phyloP scores from a whole-genome alignment of 2,329 filamentous ascomycete genomes.

The Rhinocladiella similis region DNA sequence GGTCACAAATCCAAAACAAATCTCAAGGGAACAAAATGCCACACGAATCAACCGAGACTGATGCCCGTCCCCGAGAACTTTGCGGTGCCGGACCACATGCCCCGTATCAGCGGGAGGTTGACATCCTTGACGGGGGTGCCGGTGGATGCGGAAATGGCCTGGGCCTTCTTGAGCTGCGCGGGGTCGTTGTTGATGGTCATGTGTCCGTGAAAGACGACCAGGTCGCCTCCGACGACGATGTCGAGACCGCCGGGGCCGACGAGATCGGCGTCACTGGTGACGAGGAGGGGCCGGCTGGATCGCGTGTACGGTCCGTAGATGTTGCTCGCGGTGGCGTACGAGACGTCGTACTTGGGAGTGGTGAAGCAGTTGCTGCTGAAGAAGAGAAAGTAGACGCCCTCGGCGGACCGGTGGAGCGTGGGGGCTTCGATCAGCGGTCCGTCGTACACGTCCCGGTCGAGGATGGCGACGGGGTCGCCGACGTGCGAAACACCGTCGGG shows the following conservation, averaged over 20 bases:
- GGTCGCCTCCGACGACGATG: conserved; percentile 25
- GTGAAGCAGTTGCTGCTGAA: conserved; percentile 63
- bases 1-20: neutral
- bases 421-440: conserved; percentile 65
- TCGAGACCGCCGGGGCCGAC: conserved; percentile 29
- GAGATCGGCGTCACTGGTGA: conserved; percentile 33
- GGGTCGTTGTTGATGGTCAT: conserved; percentile 25
- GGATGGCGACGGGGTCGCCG: conserved; percentile 56
- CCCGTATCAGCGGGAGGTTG: conserved; percentile 21
- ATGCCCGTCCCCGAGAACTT: conserved; percentile 19
- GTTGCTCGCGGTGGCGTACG: conserved; percentile 54
- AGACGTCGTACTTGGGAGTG: conserved; percentile 57
- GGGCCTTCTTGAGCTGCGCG: conserved; percentile 9
- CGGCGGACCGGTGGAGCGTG: conserved; percentile 42
- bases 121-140: conserved; percentile 15
- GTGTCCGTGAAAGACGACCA: conserved; percentile 29
- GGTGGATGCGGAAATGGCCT: conserved; percentile 7
- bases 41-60: conserved; percentile 6
- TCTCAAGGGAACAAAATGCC: neutral
- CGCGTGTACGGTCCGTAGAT: conserved; percentile 42
- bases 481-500: conserved; percentile 54
- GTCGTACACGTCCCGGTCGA: conserved; percentile 64
- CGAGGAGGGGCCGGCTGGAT: conserved; percentile 35
- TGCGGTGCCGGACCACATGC: conserved; percentile 24
- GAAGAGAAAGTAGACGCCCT: conserved; percentile 60